Evolutionary conservation across 352 stramenopile species (phyloP).

Genomic region (Phytopythium chamaehyphon): DNA sequence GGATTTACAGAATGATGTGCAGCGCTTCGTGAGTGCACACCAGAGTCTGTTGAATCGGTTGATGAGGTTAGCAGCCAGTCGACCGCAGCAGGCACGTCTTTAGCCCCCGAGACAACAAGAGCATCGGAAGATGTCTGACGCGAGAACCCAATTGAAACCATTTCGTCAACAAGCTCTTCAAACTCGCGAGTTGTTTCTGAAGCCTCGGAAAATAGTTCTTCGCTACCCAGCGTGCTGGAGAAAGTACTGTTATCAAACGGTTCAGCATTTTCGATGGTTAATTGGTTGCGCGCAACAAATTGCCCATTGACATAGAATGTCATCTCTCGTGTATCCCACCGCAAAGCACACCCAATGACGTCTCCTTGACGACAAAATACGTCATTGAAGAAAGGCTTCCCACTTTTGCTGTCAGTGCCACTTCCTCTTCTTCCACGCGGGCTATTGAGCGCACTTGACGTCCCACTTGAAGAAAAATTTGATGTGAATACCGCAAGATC

Average conservation of each 20-base stretch:
- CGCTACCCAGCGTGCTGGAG: background rate
- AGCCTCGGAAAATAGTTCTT: background rate
- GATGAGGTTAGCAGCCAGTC: slow-evolving; percentile 35
- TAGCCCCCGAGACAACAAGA: slow-evolving; percentile 20
- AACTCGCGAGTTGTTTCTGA: slow-evolving; percentile 17
- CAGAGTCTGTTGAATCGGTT: background rate
- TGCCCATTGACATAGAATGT: slow-evolving; percentile 63
- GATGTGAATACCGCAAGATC: slow-evolving; percentile 16
- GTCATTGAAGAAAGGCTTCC: slow-evolving; percentile 27
- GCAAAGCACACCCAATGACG: slow-evolving; percentile 49
- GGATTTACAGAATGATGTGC: too few species aligned
- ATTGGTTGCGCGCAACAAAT: slow-evolving; percentile 13
- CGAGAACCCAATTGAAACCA: slow-evolving; percentile 49
- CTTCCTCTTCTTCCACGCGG: slow-evolving; percentile 23
- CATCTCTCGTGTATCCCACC: slow-evolving; percentile 23
- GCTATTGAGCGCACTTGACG: slow-evolving; percentile 23
- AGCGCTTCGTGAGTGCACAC: background rate
- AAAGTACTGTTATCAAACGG: too few species aligned
- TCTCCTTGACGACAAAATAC: slow-evolving; percentile 48
- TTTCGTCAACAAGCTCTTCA: slow-evolving; percentile 43
- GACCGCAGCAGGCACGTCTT: slow-evolving; percentile 22
- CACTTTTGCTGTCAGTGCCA: slow-evolving; percentile 6
- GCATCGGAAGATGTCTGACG: slow-evolving; percentile 32
- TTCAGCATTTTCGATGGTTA: background rate
- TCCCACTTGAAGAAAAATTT: slow-evolving; percentile 3